A percentile compares a stretch with the other conserved stretches of the same genome.
Evolutionary conservation across 805 yeast species (phyloP).

Genomic region (Candida schatavii): DNA sequence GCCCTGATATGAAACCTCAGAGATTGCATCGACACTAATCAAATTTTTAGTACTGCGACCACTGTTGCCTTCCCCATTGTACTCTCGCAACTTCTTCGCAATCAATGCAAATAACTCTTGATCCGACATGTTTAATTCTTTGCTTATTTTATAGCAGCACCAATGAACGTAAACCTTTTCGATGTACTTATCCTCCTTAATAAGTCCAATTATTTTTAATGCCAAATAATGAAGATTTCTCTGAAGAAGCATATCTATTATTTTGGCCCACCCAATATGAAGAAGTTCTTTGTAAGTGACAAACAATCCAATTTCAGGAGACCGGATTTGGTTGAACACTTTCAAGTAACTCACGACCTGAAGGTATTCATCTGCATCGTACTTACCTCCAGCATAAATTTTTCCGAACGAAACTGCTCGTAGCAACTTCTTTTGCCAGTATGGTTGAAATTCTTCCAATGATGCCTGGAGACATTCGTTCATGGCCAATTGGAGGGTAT

Average conservation of each 20-base stretch:
- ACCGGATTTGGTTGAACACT: constrained; percentile 67
- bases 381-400: constrained; percentile 47
- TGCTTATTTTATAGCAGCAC: constrained; percentile 71
- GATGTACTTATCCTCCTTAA: constrained; percentile 38
- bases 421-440: constrained; percentile 76
- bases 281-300: constrained; percentile 58
- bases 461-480: constrained; percentile 72
- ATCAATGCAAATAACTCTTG: constrained; percentile 52
- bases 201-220: constrained; percentile 53
- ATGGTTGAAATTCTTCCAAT: constrained; percentile 68
- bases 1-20: constrained; percentile 70
- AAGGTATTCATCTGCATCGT: constrained; percentile 58
- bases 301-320: constrained; percentile 63
- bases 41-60: constrained; percentile 27
- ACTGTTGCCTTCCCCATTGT: constrained; percentile 14
- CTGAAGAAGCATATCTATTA: constrained; percentile 56
- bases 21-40: constrained; percentile 54
- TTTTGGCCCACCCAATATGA: constrained; percentile 48
- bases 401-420: constrained; percentile 89
- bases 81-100: constrained; percentile 38
- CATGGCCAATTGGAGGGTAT: constrained; percentile 56
- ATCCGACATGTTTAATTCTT: constrained; percentile 55
- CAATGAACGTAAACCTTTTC: constrained; percentile 62
- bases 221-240: constrained; percentile 63
- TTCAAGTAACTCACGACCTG: constrained; percentile 59